Base-by-base conservation (phyloP, 2,329 filamentous ascomycete genomes). In the Colletotrichum zoysiae region DNA sequence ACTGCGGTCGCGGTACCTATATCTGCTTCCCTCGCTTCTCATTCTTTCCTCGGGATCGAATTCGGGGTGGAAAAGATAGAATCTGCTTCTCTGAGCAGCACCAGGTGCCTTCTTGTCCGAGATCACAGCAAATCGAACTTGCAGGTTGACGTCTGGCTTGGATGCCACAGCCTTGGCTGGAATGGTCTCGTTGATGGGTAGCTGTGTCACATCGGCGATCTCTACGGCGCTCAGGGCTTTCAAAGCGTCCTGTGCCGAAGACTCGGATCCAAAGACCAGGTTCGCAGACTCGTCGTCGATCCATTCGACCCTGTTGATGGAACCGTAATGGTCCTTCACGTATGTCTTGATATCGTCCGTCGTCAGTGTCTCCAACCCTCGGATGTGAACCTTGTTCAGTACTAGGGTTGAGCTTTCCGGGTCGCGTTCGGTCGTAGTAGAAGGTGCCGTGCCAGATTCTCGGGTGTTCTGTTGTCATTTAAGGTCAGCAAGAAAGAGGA, bases 241-340 rank as follows among this genome's bases (percentile, higher is more conserved):
- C 26, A 92, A 81, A 23, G 89, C 90, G 58, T 88, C 85, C 23
- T 84, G 82, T 1, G 89, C 89, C 8, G 80, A 78, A 33, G 81
- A 78, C 18, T 89, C 84, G 8, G 86, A 86, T 50, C 83, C 84
- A 83, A 96, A 98, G 64, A 97, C 82, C 65, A 98, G 85, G 79
- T 98, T 98, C 74, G 94, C 94, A 0, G 94, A 95, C 8, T 90
- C 91, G 81, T 99, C 96, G 80, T 98, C 94, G 75, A 99, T 94
- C 96, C 96, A 99, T 83, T 98, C 95, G 74, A 98, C 86, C 73
- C 89, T 87, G 67, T 88, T 84, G 68, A 91, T 85, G 18, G 81
- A 79, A 46, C 86, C 83, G 77, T 88, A 94, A 80, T 96, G 89
- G 74, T 93, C 87, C 59, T 85, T 82, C 11, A 94, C 89, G 77